Conservation (phyloP, 2,329 filamentous ascomycete genomes). For the Trichoderma lentiforme region DNA sequence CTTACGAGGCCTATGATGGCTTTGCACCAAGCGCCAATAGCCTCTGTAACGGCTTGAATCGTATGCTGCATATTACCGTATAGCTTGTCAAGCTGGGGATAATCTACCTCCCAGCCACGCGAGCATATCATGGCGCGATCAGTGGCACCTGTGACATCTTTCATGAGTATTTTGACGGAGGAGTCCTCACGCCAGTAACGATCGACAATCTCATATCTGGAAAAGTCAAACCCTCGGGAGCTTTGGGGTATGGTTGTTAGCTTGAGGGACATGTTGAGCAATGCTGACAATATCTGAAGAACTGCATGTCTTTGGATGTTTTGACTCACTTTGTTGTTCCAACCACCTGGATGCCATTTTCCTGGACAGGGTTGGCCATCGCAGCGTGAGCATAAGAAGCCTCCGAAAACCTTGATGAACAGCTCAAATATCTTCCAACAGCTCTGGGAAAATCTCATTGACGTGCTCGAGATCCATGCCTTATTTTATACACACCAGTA, state of each 20-base stretch:
- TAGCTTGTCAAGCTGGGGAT: neutral
- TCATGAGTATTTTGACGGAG: no score
- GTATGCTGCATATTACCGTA: neutral
- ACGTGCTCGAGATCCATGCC: neutral
- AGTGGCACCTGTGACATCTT: no score
- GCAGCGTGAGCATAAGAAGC: neutral
- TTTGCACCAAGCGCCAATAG: neutral
- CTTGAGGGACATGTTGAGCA: neutral
- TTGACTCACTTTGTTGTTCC: neutral
- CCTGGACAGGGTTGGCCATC: neutral
- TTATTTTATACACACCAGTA: neutral
- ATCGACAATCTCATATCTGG: no score
- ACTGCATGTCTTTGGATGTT: neutral
- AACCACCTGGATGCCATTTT: neutral
- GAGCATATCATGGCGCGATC: no score
- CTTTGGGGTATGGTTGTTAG: neutral
- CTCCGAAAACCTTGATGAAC: neutral
- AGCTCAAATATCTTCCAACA: neutral
- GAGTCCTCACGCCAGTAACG: no score
- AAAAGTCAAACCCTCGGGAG: no score
- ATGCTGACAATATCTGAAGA: neutral
- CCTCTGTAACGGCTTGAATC: neutral
- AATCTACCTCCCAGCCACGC: no score
- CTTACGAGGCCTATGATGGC: neutral
- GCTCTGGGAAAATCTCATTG: neutral